Percentiles rank a stretch among this genome's conserved stretches.
Conservation (phyloP, 23 red algal species). For the Gracilaria vermiculophylla region DNA sequence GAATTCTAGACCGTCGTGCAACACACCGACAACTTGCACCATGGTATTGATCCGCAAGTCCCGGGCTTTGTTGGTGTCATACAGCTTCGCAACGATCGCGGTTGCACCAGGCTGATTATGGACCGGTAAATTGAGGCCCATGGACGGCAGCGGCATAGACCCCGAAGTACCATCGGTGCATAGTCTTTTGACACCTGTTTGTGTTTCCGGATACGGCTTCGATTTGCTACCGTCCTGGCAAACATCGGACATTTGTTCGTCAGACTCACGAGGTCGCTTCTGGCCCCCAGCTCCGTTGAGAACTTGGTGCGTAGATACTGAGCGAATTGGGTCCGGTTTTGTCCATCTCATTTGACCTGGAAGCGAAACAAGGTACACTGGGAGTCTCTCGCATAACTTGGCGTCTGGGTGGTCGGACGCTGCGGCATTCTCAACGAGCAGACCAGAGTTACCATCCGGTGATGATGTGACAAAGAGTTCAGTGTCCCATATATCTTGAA, state of each 20-base stretch:
- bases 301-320: not conserved
- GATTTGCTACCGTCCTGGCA: not conserved
- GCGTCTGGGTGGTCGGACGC: conserved; percentile 6
- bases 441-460: conserved; percentile 28
- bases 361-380: conserved; percentile 61
- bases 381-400: conserved; percentile 31
- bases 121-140: conserved; percentile 57
- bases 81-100: conserved; percentile 61
- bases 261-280: conserved; percentile 9
- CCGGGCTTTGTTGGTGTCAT: conserved; percentile 27
- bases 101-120: conserved; percentile 19
- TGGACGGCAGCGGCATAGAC: not conserved
- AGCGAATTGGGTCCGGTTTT: not conserved
- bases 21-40: conserved; percentile 57
- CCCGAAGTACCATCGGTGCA: not conserved
- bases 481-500: conserved; percentile 68
- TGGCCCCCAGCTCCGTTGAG: not conserved
- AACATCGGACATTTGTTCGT: conserved; percentile 1
- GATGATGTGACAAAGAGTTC: conserved; percentile 49
- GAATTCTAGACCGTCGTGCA: conserved; percentile 32
- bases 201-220: not conserved
- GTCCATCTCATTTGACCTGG: conserved; percentile 52
- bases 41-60: conserved; percentile 39
- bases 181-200: not conserved
- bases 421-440: conserved; percentile 54